Evolutionary conservation across 495 filamentous ascomycete genomes (phyloP).

Genomic region (Aspergillus steynii): DNA sequence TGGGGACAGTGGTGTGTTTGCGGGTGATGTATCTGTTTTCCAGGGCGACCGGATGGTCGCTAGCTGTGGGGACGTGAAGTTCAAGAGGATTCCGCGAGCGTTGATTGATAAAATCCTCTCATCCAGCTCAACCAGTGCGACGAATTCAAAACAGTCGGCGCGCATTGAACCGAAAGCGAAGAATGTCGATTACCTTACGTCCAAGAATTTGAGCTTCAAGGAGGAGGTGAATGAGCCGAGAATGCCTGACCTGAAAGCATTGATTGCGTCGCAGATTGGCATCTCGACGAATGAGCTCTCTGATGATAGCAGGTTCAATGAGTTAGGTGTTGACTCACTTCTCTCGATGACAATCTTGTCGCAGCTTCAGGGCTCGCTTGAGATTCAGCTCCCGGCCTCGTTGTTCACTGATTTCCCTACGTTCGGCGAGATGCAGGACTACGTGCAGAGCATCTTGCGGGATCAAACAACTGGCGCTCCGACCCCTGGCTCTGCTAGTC

Average conservation of each 20-base stretch:
- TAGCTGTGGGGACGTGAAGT: constrained; percentile 59
- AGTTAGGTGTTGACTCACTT: constrained; percentile 54
- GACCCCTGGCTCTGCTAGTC: not conserved
- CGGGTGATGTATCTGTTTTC: constrained; percentile 53
- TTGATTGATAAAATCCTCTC: constrained; percentile 58
- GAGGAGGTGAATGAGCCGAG: not conserved
- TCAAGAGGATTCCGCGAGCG: constrained; percentile 6
- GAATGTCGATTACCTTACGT: not conserved
- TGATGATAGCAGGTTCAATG: constrained; percentile 43
- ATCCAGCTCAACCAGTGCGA: not conserved
- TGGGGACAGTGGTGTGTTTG: constrained; percentile 38
- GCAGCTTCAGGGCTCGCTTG: constrained; percentile 47
- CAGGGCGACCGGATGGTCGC: constrained; percentile 59
- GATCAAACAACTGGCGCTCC: not conserved
- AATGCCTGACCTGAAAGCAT: not conserved
- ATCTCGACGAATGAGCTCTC: constrained; percentile 60
- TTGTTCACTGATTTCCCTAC: constrained; percentile 60
- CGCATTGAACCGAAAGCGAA: not conserved
- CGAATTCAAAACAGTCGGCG: not conserved
- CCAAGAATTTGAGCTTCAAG: not conserved
- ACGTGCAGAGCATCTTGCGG: not conserved
- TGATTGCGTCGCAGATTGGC: constrained; percentile 66
- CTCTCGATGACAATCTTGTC: constrained; percentile 48
- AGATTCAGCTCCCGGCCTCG: constrained; percentile 46
- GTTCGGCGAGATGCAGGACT: constrained; percentile 47